Percentiles rank a stretch among this genome's conserved stretches.
Evolutionary conservation across 139 green algal genomes (phyloP).

Genomic region (Monoraphidium neglectum): DNA sequence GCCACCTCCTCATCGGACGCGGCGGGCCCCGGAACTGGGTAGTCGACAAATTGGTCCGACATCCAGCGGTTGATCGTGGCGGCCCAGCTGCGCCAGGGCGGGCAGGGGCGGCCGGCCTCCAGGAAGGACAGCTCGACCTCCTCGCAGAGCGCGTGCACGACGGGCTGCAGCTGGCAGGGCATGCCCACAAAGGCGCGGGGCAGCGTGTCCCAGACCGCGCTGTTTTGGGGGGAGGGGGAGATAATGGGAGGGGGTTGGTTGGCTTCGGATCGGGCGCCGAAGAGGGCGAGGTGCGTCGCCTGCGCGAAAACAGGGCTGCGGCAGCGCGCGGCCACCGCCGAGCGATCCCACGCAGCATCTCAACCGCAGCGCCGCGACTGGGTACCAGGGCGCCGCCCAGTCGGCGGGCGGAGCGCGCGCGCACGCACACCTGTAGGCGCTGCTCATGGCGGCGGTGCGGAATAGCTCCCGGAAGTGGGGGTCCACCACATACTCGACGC

Average conservation of each 20-base stretch:
- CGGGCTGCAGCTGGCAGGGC: slow-evolving; percentile 24
- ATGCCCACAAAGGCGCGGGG: slow-evolving; percentile 36
- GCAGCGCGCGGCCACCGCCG: not conserved
- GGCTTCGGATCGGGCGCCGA: not conserved
- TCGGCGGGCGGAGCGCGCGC: not conserved
- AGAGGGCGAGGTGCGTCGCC: not conserved
- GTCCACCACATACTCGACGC: slow-evolving; percentile 34
- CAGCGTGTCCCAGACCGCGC: slow-evolving; percentile 9
- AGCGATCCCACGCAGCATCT: not conserved
- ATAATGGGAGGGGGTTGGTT: not conserved
- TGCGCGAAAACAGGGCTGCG: not conserved
- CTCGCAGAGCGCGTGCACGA: slow-evolving; percentile 33
- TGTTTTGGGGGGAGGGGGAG: not conserved
- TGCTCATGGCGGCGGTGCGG: not conserved
- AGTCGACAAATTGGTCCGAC: no score
- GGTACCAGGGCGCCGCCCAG: not conserved
- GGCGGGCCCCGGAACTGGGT: no score
- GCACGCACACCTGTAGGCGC: not conserved
- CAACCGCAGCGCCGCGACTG: not conserved
- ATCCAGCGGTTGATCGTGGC: slow-evolving; percentile 25
- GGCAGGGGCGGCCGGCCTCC: not conserved
- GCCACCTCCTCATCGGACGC: no score
- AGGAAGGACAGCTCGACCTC: slow-evolving; percentile 21
- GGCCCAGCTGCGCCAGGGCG: slow-evolving; percentile 32
- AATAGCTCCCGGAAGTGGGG: slow-evolving; percentile 35